phyloP scores from a whole-genome alignment of 2,329 filamentous ascomycete species.

The Phoma herbarum region DNA sequence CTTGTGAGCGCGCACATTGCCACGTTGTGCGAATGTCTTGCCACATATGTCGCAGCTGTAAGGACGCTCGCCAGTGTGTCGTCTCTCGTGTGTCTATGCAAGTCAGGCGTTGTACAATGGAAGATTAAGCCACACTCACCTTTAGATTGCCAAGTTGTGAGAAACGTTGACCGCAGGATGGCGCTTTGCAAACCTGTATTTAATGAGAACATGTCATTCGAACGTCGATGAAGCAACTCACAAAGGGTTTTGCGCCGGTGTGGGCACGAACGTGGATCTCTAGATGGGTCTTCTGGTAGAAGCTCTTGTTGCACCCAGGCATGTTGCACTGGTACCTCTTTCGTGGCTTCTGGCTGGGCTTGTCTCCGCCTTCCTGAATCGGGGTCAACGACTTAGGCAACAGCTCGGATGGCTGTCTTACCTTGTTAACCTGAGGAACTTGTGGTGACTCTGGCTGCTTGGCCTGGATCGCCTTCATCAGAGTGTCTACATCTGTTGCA shows the following conservation, averaged over 20 bases:
- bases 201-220: constrained; percentile 22
- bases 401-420: constrained; percentile 27
- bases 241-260: constrained; percentile 89
- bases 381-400: constrained; percentile 2
- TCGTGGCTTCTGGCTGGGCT: constrained; percentile 54
- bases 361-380: constrained; percentile 33
- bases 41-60: constrained; percentile 82
- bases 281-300: constrained; percentile 90
- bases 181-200: constrained; percentile 69
- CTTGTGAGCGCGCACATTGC: constrained; percentile 84
- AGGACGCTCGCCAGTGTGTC: constrained; percentile 87
- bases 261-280: constrained; percentile 90
- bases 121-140: constrained; percentile 57
- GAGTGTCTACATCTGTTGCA: constrained; percentile 81
- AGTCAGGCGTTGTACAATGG: constrained; percentile 21
- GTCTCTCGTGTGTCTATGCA: constrained; percentile 78
- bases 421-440: constrained; percentile 41
- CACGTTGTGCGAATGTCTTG: constrained; percentile 84
- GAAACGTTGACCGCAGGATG: constrained; percentile 79
- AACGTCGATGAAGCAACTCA: constrained; percentile 57
- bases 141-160: constrained; percentile 92
- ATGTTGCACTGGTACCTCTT: constrained; percentile 79
- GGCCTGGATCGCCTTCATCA: constrained; percentile 88
- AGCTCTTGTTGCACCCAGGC: constrained; percentile 79
- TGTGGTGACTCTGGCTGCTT: constrained; percentile 60